Base-by-base conservation (phyloP, 495 filamentous ascomycete genomes). In the Penicillium longicatenatum region DNA sequence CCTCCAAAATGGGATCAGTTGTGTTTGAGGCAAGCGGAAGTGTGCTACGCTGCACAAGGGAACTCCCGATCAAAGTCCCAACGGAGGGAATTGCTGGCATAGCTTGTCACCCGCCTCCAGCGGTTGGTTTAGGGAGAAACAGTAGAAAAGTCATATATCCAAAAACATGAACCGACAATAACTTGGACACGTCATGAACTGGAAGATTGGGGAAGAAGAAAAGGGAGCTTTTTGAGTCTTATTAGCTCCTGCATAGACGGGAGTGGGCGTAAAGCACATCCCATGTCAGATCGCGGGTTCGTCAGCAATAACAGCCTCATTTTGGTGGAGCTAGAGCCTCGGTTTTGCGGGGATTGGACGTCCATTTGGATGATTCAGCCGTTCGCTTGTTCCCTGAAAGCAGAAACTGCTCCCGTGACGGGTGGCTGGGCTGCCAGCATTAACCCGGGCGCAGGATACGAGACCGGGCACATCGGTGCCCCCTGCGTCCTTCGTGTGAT, bases 71-170 rank as follows among this genome's bases (percentile, higher is more conserved):
- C 35, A 76, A 58, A 50, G 65, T 52, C 11, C 17, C 24, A 31
- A 62, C 52, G 48, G 70, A 58, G 26, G 67, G 52, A 50, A 80
- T 58, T 42, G 71, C 70, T 57, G 79, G 76, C 79, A 82, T 82
- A 35, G 58, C 62, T 59, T 51, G 52, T 70, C 48, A 53, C 57
- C 57, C 56, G 54, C 39, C 52, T 41, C 55, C 54, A 5, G 58
- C 24, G 39, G 44, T 48, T 14, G 29, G 16, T 17, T 26, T 14
- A 39, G 35, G 20, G 33, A 43, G 31, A 14, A 50, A 50, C 6
- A 47, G 43, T 20, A 29, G 42, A 26, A 16, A 42, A 22, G n/a
- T 17, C 48, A 51, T 52, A 44, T 31, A 46, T 37, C 22, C 29
- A 14, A 16, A 12, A 30, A 49, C 31, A 35, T 4, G 26, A 35